phyloP scores from a whole-genome alignment of 495 filamentous ascomycete species.

The Platismatia glauca region DNA sequence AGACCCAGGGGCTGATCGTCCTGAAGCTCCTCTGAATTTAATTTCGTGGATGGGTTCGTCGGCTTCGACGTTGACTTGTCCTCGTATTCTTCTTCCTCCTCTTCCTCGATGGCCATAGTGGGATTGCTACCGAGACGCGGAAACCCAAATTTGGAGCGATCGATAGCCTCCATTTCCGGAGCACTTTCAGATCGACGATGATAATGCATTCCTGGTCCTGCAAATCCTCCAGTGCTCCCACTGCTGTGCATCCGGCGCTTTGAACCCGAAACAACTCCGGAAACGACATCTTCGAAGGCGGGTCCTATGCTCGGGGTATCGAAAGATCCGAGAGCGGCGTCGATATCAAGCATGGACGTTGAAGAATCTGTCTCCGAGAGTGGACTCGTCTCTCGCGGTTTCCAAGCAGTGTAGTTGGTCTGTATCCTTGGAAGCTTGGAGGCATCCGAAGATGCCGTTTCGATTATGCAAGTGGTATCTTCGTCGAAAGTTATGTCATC shows the following conservation, averaged over 20 bases:
- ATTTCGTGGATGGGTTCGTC: conserved; percentile 34
- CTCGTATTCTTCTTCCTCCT: conserved; percentile 88
- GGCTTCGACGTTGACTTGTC: conserved; percentile 58
- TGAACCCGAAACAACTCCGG: conserved; percentile 48
- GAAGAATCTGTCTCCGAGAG: conserved; percentile 50
- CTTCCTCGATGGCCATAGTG: conserved; percentile 76
- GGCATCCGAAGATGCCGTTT: conserved; percentile 34
- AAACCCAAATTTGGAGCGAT: conserved; percentile 52
- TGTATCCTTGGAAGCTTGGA: conserved; percentile 26
- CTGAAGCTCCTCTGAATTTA: conserved; percentile 27
- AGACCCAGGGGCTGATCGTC: conserved; percentile 40
- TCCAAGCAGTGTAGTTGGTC: conserved; percentile 36
- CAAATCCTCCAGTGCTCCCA: conserved; percentile 63
- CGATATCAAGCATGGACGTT: conserved; percentile 83
- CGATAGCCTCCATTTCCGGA: conserved; percentile 78
- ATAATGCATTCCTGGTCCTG: conserved; percentile 77
- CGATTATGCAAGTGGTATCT: conserved; percentile 43
- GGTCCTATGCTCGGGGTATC: conserved; percentile 52
- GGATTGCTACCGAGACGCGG: conserved; percentile 55
- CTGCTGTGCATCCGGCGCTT: conserved; percentile 85
- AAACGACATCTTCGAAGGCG: conserved; percentile 39
- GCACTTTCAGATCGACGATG: conserved; percentile 79
- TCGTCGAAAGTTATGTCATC: conserved; percentile 46
- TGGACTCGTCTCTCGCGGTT: conserved; percentile 30
- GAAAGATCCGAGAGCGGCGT: conserved; percentile 91